Evolutionary conservation across 441 rosid genomes (phyloP).

Genomic region (Monsonia emarginata): DNA sequence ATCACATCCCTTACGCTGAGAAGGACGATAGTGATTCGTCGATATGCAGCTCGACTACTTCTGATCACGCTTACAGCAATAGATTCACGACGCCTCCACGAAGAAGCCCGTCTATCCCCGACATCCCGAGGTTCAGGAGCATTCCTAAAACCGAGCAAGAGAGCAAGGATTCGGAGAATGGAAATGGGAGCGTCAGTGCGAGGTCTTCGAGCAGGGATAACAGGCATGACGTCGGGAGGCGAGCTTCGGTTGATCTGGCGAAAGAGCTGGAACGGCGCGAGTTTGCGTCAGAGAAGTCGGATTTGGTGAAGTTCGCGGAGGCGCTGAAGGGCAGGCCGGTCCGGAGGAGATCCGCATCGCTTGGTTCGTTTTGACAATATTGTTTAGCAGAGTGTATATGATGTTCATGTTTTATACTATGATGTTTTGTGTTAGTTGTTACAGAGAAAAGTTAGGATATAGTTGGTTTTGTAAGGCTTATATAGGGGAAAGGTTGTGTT

Average conservation of each 20-base stretch:
- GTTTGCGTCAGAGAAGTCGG: not conserved
- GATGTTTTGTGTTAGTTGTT: too few species aligned
- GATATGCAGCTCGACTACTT: not conserved
- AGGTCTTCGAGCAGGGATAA: not conserved
- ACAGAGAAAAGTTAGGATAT: too few species aligned
- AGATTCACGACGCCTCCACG: not conserved
- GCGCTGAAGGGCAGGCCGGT: not conserved
- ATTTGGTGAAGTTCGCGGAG: not conserved
- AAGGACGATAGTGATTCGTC: slow-evolving; percentile 21
- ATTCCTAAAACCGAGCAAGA: slow-evolving; percentile 22
- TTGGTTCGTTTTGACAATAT: not conserved
- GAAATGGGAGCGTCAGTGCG: not conserved
- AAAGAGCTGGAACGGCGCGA: not conserved
- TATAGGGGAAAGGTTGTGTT: too few species aligned
- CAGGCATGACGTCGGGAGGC: not conserved
- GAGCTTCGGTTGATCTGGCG: not conserved
- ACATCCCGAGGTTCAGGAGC: slow-evolving; percentile 33
- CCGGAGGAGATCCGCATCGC: not conserved
- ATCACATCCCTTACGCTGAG: too few species aligned
- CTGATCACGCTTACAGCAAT: not conserved
- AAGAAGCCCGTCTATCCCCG: slow-evolving; percentile 12
- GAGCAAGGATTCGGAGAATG: slow-evolving; percentile 17
- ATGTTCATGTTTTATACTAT: too few species aligned
- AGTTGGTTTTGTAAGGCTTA: too few species aligned
- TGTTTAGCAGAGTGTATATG: not conserved